These are phyloP conservation scores for Cercophora sp. DNA, from an alignment of 495 filamentous ascomycete genomes.

Conservation along the genomic window DNA sequence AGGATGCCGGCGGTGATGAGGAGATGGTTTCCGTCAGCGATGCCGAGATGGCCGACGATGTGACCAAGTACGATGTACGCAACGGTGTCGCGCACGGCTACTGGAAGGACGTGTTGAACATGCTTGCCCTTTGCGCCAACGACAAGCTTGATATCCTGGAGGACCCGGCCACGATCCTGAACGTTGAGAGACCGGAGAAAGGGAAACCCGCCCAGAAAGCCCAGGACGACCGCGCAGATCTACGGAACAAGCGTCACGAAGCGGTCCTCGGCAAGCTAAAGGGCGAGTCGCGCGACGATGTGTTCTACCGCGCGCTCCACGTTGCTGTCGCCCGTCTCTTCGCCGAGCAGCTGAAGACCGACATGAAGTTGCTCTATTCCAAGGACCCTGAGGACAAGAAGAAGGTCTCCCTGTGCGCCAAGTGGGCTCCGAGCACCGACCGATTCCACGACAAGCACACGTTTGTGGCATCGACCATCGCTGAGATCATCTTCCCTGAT, in stretches of 20 bases:
- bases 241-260: slow-evolving; percentile 25
- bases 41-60: slow-evolving; percentile 22
- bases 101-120: slow-evolving; percentile 49
- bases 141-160: slow-evolving; percentile 28
- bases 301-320: slow-evolving; percentile 42
- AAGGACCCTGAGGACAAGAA: slow-evolving; percentile 26
- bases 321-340: slow-evolving; percentile 45
- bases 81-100: slow-evolving; percentile 47
- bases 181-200: slow-evolving; percentile 20
- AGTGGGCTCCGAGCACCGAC: slow-evolving; percentile 45
- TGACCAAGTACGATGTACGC: slow-evolving; percentile 29
- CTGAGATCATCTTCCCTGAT: slow-evolving; percentile 43
- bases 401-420: slow-evolving; percentile 44
- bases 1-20: slow-evolving; percentile 15
- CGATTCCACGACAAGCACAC: slow-evolving; percentile 49
- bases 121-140: slow-evolving; percentile 39
- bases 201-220: not conserved
- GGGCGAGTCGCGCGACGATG: slow-evolving; percentile 26
- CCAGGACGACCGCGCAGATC: not conserved
- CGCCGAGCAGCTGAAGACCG: slow-evolving; percentile 40
- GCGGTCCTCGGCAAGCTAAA: slow-evolving; percentile 26
- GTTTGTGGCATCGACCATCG: slow-evolving; percentile 43
- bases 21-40: slow-evolving; percentile 21
- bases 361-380: slow-evolving; percentile 31
- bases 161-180: slow-evolving; percentile 30